Evolutionary conservation across 2,329 filamentous ascomycete genomes (phyloP).

Genomic region (Aspergillus puulaauensis): DNA sequence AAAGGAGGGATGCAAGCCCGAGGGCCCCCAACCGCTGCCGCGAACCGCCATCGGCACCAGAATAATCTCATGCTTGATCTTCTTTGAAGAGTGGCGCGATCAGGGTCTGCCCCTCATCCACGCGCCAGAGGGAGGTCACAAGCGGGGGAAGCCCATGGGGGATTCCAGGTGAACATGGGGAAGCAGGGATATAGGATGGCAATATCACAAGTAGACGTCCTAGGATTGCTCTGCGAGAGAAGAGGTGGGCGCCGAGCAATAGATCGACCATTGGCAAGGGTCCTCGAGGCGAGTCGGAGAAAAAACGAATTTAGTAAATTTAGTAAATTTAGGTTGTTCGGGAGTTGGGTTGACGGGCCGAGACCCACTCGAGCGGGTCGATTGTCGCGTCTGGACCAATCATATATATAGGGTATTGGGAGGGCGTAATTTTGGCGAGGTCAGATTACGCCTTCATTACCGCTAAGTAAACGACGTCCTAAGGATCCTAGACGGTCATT

Average conservation of each 20-base stretch:
- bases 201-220: background rate
- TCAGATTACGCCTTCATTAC: background rate
- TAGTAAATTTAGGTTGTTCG: slow-evolving; percentile 1
- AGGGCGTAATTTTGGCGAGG: background rate
- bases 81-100: background rate
- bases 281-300: background rate
- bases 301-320: no score
- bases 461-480: background rate
- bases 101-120: background rate
- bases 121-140: background rate
- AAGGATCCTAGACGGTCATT: no score
- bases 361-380: background rate
- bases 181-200: background rate
- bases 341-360: background rate
- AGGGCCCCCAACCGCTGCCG: slow-evolving; percentile 6
- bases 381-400: background rate
- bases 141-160: background rate
- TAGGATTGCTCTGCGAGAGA: background rate
- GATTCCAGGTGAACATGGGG: background rate
- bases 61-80: background rate
- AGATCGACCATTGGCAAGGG: background rate
- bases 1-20: background rate
- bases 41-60: background rate
- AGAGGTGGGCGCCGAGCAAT: background rate
- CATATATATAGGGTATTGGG: background rate